These are phyloP conservation scores for Fusarium tupiense DNA, from an alignment of 2,329 filamentous ascomycete genomes.

Conservation along the genomic window DNA sequence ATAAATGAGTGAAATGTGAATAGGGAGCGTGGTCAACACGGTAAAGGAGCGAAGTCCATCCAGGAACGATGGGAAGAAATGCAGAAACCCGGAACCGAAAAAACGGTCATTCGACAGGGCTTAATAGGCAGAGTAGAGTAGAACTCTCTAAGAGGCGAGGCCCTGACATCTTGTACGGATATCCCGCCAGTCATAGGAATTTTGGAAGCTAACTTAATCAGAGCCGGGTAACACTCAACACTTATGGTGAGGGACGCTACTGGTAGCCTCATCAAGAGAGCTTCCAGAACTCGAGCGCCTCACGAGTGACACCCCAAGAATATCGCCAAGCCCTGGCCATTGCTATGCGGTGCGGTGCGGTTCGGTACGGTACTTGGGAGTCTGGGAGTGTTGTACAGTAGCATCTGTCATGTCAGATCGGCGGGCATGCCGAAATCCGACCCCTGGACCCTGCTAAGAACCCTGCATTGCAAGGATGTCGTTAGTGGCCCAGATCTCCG, in stretches of 20 bases:
- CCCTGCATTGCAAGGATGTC: slow-evolving; percentile 24
- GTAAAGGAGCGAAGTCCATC: slow-evolving; percentile 20
- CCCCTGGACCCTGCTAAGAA: slow-evolving; percentile 40
- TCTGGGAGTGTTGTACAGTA: neutral
- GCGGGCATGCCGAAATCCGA: slow-evolving; percentile 28
- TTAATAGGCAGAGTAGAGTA: slow-evolving; percentile 9
- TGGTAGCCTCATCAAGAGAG: neutral
- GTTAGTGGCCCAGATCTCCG: slow-evolving; percentile 27
- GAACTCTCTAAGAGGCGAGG: neutral
- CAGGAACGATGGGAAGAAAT: neutral
- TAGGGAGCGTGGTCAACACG: slow-evolving; percentile 14
- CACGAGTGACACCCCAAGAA: slow-evolving; percentile 12
- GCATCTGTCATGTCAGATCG: slow-evolving; percentile 25
- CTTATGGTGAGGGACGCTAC: neutral
- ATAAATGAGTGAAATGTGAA: slow-evolving; percentile 10
- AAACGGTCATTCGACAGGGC: neutral
- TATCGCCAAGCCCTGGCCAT: slow-evolving; percentile 20
- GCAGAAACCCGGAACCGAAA: neutral
- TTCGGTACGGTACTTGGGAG: neutral
- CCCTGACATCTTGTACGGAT: slow-evolving; percentile 10
- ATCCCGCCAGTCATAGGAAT: slow-evolving; percentile 1
- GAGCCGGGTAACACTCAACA: neutral
- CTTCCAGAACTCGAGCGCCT: slow-evolving; percentile 6
- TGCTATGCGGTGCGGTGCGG: neutral
- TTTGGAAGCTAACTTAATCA: neutral